These are phyloP conservation scores for Claviceps citrina DNA, from an alignment of 2,329 filamentous ascomycete genomes.

Conservation along the genomic window DNA sequence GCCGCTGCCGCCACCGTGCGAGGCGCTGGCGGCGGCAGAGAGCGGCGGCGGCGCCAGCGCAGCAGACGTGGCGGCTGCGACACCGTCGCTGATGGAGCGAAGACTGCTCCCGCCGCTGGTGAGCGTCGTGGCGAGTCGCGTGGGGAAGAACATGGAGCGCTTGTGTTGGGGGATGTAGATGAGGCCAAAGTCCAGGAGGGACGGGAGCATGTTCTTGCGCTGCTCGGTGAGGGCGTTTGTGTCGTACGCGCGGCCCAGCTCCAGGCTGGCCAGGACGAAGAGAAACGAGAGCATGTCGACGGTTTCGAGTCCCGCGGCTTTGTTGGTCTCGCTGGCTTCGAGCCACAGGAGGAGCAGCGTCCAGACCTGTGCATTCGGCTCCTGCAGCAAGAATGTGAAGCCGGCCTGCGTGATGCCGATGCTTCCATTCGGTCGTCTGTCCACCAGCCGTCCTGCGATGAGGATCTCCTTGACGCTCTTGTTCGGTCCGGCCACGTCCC, in stretches of 20 bases:
- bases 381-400: constrained; percentile 87
- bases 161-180: constrained; percentile 55
- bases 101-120: constrained; percentile 68
- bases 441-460: constrained; percentile 65
- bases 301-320: constrained; percentile 56
- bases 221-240: constrained; percentile 68
- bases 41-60: constrained; percentile 23
- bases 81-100: constrained; percentile 51
- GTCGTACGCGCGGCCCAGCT: constrained; percentile 82
- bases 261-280: constrained; percentile 84
- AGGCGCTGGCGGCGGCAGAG: neutral
- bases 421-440: constrained; percentile 44
- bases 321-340: constrained; percentile 52
- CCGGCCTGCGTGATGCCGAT: constrained; percentile 80
- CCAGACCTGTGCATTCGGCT: constrained; percentile 95
- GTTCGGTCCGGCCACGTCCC: constrained; percentile 41
- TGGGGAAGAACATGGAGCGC: constrained; percentile 64
- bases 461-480: constrained; percentile 74
- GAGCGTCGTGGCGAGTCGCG: constrained; percentile 81
- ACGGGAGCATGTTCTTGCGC: constrained; percentile 76
- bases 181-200: constrained; percentile 82
- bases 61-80: constrained; percentile 48
- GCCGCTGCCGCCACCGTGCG: constrained; percentile 11
- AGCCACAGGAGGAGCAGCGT: constrained; percentile 86
- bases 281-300: constrained; percentile 93